A percentile compares a stretch with the other conserved stretches of the same genome.
Conservation (phyloP, 352 stramenopile species). For the Pythium sp. region DNA sequence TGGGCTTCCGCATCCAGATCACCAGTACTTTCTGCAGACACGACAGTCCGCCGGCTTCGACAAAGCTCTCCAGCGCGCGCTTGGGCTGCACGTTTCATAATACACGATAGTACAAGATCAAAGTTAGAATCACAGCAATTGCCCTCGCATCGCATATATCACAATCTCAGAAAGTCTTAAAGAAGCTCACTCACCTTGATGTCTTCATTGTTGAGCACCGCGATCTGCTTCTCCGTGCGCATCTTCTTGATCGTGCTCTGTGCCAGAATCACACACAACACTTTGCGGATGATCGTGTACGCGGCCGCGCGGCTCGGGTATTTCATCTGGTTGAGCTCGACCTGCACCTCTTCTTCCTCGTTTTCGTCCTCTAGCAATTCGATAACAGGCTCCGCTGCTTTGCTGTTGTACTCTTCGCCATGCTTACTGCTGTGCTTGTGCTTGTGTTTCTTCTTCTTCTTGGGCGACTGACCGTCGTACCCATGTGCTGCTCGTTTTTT, state of each 20-base stretch:
- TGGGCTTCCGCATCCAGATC: conserved; percentile 48
- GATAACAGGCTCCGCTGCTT: background rate
- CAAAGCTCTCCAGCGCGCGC: conserved; percentile 52
- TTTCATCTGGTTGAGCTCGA: conserved; percentile 39
- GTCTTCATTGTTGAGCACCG: conserved; percentile 61
- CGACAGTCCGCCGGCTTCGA: conserved; percentile 52
- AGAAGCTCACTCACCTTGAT: conserved; percentile 29
- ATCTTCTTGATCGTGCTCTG: conserved; percentile 47
- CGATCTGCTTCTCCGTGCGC: conserved; percentile 52
- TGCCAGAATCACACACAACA: conserved; percentile 48
- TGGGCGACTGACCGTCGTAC: background rate
- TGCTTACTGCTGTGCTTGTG: conserved; percentile 20
- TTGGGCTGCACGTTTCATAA: conserved; percentile 34
- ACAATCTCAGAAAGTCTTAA: no score
- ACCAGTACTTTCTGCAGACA: conserved; percentile 49
- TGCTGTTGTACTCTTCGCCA: conserved; percentile 3
- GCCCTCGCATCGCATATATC: background rate
- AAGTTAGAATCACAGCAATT: background rate
- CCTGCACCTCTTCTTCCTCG: conserved; percentile 4
- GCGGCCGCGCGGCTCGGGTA: conserved; percentile 44
- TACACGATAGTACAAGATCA: background rate
- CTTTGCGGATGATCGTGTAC: conserved; percentile 47
- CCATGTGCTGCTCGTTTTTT: conserved; percentile 18
- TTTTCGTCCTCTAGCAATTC: conserved; percentile 12
- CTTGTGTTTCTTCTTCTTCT: conserved; percentile 15